Conservation (phyloP, 73 alveolate species). For the Durusdinium trenchii region DNA sequence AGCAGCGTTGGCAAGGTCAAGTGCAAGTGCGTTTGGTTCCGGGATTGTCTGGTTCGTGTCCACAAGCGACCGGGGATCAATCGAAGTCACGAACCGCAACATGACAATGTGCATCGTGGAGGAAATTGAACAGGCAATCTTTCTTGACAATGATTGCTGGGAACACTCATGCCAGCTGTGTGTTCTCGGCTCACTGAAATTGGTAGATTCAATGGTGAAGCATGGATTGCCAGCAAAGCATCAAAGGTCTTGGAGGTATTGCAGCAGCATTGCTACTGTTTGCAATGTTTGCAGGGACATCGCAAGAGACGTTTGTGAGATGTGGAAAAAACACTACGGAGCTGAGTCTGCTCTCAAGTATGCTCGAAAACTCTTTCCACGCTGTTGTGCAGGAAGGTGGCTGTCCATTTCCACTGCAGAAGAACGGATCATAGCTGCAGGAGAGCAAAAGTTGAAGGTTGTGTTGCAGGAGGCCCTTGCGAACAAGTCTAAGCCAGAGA, state of each 20-base stretch:
- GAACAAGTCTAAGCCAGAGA: not conserved
- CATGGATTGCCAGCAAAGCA: not conserved
- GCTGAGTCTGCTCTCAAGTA: not conserved
- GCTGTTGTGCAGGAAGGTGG: constrained; percentile 6
- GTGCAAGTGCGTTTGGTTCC: no score
- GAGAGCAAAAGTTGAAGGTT: not conserved
- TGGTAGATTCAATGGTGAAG: not conserved
- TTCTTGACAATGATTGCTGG: not conserved
- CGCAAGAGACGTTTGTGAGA: not conserved
- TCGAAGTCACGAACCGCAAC: not conserved
- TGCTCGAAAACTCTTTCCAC: not conserved
- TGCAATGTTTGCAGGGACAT: not conserved
- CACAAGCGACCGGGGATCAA: not conserved
- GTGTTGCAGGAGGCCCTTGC: not conserved
- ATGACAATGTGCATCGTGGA: not conserved
- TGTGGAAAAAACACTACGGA: not conserved
- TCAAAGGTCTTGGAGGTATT: not conserved
- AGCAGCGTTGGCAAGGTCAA: no score
- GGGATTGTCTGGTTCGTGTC: not conserved
- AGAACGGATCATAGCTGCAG: not conserved
- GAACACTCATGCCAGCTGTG: not conserved
- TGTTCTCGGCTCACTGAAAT: not conserved
- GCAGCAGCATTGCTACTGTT: not conserved
- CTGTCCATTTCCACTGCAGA: not conserved
- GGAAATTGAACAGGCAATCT: not conserved